Evolutionary conservation across 2,329 filamentous ascomycete species (phyloP).

Genomic region (Apiospora saccharicola): DNA sequence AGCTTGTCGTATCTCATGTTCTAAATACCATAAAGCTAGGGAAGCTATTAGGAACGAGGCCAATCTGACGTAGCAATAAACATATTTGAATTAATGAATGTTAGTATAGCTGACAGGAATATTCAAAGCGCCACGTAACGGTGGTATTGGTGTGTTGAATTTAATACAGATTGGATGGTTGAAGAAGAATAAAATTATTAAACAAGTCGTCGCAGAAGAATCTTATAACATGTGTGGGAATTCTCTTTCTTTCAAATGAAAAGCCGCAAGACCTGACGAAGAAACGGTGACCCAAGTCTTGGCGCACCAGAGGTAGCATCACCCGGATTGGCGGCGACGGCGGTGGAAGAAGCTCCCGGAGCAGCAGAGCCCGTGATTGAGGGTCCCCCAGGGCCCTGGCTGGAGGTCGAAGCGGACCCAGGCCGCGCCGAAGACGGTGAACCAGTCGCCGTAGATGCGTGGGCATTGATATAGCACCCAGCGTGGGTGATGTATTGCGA

Average conservation of each 20-base stretch:
- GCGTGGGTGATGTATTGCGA: constrained; percentile 1
- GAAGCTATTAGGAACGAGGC: too few relatives aligned
- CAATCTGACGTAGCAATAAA: too few relatives aligned
- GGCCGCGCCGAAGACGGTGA: background rate
- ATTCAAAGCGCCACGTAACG: too few relatives aligned
- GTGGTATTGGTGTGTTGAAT: too few relatives aligned
- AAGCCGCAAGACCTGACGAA: background rate
- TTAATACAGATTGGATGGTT: too few relatives aligned
- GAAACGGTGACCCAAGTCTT: background rate
- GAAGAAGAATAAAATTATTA: too few relatives aligned
- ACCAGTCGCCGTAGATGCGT: background rate
- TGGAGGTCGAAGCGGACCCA: background rate
- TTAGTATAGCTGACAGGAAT: too few relatives aligned
- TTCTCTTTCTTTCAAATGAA: background rate
- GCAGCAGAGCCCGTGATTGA: background rate
- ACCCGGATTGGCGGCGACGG: background rate
- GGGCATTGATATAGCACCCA: background rate
- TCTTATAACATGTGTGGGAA: too few relatives aligned
- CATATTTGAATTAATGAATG: too few relatives aligned
- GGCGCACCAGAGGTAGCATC: background rate
- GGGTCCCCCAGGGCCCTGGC: background rate
- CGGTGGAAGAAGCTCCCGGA: background rate
- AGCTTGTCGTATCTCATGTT: too few relatives aligned
- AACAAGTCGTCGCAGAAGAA: too few relatives aligned
- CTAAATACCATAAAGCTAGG: too few relatives aligned